Conservation (phyloP, 768 basidiomycete genomes). For the Galerina sulciceps region DNA sequence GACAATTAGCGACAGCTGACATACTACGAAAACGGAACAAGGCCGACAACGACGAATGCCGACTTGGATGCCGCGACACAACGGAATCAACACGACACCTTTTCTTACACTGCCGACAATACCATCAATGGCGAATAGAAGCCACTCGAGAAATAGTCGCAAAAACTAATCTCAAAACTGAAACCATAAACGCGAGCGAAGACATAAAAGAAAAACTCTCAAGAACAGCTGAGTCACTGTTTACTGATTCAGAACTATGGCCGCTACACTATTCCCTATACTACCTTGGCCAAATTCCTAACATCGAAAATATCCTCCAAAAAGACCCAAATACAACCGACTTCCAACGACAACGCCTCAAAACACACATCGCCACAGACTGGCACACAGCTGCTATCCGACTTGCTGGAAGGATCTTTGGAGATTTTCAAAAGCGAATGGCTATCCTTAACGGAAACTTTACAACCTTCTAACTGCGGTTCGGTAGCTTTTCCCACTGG, state of each 20-base stretch:
- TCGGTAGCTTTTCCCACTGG: slow-evolving; percentile 13
- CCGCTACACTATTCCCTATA: slow-evolving; percentile 10
- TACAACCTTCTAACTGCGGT: background rate
- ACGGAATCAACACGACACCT: too few species aligned
- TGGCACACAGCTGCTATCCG: slow-evolving; percentile 6
- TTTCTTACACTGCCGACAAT: too few species aligned
- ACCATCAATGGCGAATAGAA: too few species aligned
- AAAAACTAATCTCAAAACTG: too few species aligned
- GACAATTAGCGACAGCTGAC: too few species aligned
- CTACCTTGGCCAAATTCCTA: slow-evolving; percentile 13
- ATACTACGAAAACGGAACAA: too few species aligned
- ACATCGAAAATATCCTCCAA: background rate
- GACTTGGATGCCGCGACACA: too few species aligned
- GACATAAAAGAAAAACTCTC: too few species aligned
- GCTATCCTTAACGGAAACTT: background rate
- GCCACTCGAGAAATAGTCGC: too few species aligned
- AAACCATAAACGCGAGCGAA: too few species aligned
- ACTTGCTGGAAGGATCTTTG: slow-evolving; percentile 10
- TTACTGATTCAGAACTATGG: background rate
- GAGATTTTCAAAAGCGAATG: slow-evolving; percentile 14
- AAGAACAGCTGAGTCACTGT: background rate
- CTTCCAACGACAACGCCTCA: slow-evolving; percentile 1
- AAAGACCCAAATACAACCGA: background rate
- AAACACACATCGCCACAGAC: slow-evolving; percentile 8
- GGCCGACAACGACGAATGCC: too few species aligned